A percentile compares a stretch with the other conserved stretches of the same genome.
Evolutionary conservation across 179 eudicot species (phyloP).

Genomic region (Actinidia polygama): DNA sequence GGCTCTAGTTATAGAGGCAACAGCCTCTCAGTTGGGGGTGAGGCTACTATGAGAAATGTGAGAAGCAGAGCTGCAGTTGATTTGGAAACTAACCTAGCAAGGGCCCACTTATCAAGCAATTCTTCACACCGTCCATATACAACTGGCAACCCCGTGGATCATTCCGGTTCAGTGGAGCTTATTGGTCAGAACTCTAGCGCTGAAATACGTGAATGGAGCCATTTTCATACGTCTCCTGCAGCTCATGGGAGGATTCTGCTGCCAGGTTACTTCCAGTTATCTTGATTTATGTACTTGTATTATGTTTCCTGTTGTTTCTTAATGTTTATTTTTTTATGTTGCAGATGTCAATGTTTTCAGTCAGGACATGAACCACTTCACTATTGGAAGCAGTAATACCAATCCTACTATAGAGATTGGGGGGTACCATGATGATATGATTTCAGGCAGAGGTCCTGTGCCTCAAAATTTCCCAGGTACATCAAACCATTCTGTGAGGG

Average conservation of each 20-base stretch:
- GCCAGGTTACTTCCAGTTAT: slow-evolving; percentile 37
- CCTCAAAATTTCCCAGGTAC: slow-evolving; percentile 55
- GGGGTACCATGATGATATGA: slow-evolving; percentile 52
- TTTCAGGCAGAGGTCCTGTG: slow-evolving; percentile 45
- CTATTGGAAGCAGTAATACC: slow-evolving; percentile 44
- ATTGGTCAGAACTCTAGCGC: slow-evolving; percentile 47
- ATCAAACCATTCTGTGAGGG: slow-evolving; percentile 55
- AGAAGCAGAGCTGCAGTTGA: slow-evolving; percentile 74
- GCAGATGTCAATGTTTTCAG: slow-evolving; percentile 47
- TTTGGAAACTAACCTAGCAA: slow-evolving; percentile 48
- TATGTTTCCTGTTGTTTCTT: neutral
- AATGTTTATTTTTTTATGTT: slow-evolving; percentile 12
- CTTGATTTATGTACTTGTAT: neutral
- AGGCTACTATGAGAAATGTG: slow-evolving; percentile 69
- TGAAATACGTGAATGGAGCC: slow-evolving; percentile 62
- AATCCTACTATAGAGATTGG: slow-evolving; percentile 55
- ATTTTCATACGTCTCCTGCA: slow-evolving; percentile 40
- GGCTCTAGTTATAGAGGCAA: slow-evolving; percentile 46
- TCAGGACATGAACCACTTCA: slow-evolving; percentile 53
- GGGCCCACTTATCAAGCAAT: slow-evolving; percentile 47
- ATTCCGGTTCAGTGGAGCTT: slow-evolving; percentile 44
- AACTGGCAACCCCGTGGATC: slow-evolving; percentile 47
- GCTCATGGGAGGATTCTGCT: slow-evolving; percentile 51
- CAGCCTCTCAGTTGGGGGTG: slow-evolving; percentile 58
- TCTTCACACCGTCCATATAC: slow-evolving; percentile 46